Evolutionary conservation across 2,329 filamentous ascomycete genomes (phyloP).

Genomic region (Claviceps pusilla): DNA sequence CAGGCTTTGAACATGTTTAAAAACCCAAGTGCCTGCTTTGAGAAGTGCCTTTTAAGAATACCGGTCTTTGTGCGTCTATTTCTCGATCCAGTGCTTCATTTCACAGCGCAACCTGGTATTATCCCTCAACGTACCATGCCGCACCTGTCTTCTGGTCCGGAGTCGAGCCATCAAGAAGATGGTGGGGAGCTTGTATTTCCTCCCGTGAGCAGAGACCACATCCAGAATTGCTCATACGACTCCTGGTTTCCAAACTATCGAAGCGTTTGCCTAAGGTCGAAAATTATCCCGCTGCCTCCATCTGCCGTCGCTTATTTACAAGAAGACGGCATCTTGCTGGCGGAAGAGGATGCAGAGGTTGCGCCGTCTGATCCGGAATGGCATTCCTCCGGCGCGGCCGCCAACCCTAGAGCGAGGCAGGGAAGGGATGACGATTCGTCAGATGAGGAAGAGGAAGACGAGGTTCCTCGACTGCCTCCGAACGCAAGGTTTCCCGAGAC

Average conservation of each 20-base stretch:
- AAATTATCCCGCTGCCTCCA: constrained; percentile 60
- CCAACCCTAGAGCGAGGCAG: constrained; percentile 13
- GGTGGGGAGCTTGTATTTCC: constrained; percentile 49
- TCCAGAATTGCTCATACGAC: constrained; percentile 88
- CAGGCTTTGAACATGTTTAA: not conserved
- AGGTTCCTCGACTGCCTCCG: constrained; percentile 26
- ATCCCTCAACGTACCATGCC: constrained; percentile 15
- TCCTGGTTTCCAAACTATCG: constrained; percentile 81
- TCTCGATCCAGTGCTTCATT: not conserved
- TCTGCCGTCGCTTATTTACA: constrained; percentile 76
- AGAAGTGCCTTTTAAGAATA: no score
- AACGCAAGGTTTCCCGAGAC: constrained; percentile 52
- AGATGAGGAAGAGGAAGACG: constrained; percentile 34
- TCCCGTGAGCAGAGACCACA: constrained; percentile 70
- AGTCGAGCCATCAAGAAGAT: constrained; percentile 7
- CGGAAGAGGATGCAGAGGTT: constrained; percentile 45
- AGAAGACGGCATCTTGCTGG: constrained; percentile 83
- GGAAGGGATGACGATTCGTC: constrained; percentile 29
- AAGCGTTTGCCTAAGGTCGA: constrained; percentile 67
- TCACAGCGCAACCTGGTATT: not conserved
- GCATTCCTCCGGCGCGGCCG: constrained; percentile 19
- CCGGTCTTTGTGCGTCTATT: not conserved
- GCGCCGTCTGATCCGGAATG: constrained; percentile 44
- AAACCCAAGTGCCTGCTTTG: not conserved
- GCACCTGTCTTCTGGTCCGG: constrained; percentile 15